Percentiles rank a stretch among this genome's conserved stretches.
Evolutionary conservation across 2,329 filamentous ascomycete species (phyloP).

Genomic region (Aureobasidium sp.): DNA sequence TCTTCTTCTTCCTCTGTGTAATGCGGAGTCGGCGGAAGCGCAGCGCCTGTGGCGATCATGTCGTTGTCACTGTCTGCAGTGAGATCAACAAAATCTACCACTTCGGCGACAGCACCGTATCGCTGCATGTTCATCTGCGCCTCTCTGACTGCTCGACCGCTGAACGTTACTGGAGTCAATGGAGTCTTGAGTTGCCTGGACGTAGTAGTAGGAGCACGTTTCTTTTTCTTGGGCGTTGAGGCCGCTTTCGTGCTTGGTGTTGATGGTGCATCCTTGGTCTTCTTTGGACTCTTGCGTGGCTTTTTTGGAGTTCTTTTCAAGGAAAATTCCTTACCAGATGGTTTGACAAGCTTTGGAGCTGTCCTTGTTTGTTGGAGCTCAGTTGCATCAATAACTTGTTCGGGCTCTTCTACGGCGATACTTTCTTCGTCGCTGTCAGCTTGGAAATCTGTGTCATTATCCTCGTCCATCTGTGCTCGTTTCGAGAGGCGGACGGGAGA

Average conservation of each 20-base stretch:
- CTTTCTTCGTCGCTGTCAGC: conserved; percentile 33
- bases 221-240: conserved; percentile 15
- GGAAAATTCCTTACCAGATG: conserved; percentile 15
- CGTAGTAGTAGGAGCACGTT: neutral
- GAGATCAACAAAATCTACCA: conserved; percentile 9
- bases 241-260: conserved; percentile 12
- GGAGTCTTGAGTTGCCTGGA: neutral
- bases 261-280: neutral
- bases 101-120: neutral
- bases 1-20: neutral
- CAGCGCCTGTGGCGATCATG: neutral
- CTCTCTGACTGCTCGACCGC: neutral
- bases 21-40: neutral
- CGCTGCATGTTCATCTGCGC: conserved; percentile 6
- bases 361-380: conserved; percentile 17
- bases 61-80: conserved; percentile 12
- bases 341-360: conserved; percentile 10
- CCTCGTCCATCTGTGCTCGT: conserved; percentile 30
- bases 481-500: conserved; percentile 11
- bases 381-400: conserved; percentile 19
- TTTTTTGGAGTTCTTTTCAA: conserved; percentile 7
- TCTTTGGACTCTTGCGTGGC: conserved; percentile 9
- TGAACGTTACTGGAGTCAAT: neutral
- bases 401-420: conserved; percentile 25
- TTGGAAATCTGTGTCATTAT: conserved; percentile 47